Conservation (phyloP, 2,329 filamentous ascomycete genomes). For the Alternaria postmessia region DNA sequence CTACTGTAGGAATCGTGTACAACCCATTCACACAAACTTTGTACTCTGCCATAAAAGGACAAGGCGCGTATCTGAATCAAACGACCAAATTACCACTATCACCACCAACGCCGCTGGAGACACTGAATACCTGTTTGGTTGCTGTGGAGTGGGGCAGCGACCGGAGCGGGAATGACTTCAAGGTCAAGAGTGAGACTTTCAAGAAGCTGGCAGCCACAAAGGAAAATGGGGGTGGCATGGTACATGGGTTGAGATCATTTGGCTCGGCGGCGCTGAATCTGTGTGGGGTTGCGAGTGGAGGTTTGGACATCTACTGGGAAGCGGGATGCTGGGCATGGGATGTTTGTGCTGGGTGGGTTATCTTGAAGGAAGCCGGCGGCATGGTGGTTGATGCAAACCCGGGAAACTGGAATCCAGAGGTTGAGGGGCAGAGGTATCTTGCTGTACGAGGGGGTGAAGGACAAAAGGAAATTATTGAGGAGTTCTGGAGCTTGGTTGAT, state of each 20-base stretch:
- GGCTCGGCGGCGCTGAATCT: constrained; percentile 80
- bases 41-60: constrained; percentile 72
- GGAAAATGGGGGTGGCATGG: constrained; percentile 75
- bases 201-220: constrained; percentile 59
- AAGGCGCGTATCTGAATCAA: constrained; percentile 65
- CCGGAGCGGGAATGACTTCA: constrained; percentile 74
- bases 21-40: constrained; percentile 77
- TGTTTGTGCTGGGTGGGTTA: constrained; percentile 81
- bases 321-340: constrained; percentile 88
- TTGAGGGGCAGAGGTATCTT: constrained; percentile 67
- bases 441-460: constrained; percentile 57
- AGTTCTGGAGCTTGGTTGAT: constrained; percentile 58
- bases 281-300: constrained; percentile 74
- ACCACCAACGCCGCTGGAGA: constrained; percentile 64
- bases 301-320: constrained; percentile 81
- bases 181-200: constrained; percentile 73
- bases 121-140: constrained; percentile 70
- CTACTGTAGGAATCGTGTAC: constrained; percentile 78
- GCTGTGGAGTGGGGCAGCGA: constrained; percentile 78
- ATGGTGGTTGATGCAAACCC: constrained; percentile 76
- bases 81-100: constrained; percentile 57
- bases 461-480: constrained; percentile 57
- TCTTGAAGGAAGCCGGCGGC: constrained; percentile 77
- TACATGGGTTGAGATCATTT: constrained; percentile 74
- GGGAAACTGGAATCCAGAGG: constrained; percentile 69